Percentiles rank a stretch among this genome's conserved stretches.
These are phyloP conservation scores for Juglanconis juglandina DNA, from an alignment of 2,329 filamentous ascomycete species.

Conservation along the genomic window DNA sequence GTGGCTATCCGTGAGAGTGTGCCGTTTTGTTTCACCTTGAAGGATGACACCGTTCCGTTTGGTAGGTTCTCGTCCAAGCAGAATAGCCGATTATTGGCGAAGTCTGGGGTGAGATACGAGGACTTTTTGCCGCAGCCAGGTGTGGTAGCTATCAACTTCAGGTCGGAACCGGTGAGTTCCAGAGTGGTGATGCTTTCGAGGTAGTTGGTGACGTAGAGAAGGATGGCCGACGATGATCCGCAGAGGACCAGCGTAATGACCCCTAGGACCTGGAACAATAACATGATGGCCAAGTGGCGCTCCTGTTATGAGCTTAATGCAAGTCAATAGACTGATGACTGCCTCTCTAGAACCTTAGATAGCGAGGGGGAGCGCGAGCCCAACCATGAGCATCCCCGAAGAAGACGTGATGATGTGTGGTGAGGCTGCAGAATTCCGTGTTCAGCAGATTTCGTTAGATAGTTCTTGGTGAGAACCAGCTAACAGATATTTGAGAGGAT, in stretches of 20 bases:
- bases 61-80: constrained; percentile 57
- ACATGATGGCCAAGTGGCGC: background rate
- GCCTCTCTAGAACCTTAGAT: background rate
- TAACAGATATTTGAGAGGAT: too few relatives aligned
- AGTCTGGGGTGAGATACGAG: constrained; percentile 59
- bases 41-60: constrained; percentile 47
- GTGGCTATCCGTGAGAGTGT: constrained; percentile 36
- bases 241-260: constrained; percentile 22
- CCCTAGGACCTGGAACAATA: background rate
- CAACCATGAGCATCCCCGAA: background rate
- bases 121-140: constrained; percentile 51
- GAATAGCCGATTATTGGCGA: constrained; percentile 47
- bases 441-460: too few relatives aligned
- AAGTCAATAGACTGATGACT: background rate
- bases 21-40: constrained; percentile 36
- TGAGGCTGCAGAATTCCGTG: background rate
- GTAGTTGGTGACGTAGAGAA: constrained; percentile 49
- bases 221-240: constrained; percentile 32
- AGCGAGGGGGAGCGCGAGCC: background rate
- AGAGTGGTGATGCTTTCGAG: constrained; percentile 47
- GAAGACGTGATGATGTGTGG: background rate
- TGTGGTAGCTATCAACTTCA: constrained; percentile 41
- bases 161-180: constrained; percentile 35
- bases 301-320: background rate
- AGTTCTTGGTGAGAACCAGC: too few relatives aligned